phyloP scores from a whole-genome alignment of 108 stramenopile species.

The Skeletonema costatum region DNA sequence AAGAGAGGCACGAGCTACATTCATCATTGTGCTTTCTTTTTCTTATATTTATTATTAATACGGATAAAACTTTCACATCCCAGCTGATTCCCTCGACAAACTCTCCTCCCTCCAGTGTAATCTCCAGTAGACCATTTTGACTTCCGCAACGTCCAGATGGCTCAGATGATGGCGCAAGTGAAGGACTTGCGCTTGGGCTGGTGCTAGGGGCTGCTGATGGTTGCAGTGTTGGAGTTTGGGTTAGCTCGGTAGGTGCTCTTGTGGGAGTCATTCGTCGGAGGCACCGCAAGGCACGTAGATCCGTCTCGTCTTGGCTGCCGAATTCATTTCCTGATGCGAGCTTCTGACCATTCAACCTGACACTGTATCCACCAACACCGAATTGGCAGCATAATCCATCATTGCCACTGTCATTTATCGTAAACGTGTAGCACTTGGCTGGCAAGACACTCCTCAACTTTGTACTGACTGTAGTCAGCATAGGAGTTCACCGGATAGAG shows the following conservation, averaged over 20 bases:
- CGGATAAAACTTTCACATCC: conserved; percentile 26
- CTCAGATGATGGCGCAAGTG: neutral
- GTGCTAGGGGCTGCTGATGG: conserved; percentile 6
- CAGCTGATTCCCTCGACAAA: conserved; percentile 22
- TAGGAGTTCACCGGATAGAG: conserved; percentile 20
- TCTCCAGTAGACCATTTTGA: conserved; percentile 13
- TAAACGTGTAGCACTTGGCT: conserved; percentile 34
- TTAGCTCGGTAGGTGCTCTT: conserved; percentile 20
- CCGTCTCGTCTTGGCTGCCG: conserved; percentile 26
- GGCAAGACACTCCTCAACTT: conserved; percentile 22
- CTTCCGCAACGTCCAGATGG: conserved; percentile 7
- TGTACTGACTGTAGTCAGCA: conserved; percentile 25
- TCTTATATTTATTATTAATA: too few species aligned
- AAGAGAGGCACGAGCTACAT: too few species aligned
- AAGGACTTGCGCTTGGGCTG: conserved; percentile 6
- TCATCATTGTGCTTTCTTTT: too few species aligned
- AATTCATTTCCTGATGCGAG: conserved; percentile 29
- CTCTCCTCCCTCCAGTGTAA: conserved; percentile 29
- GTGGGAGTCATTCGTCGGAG: conserved; percentile 18
- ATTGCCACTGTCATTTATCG: conserved; percentile 25
- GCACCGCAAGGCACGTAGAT: conserved; percentile 18
- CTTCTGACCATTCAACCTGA: conserved; percentile 37
- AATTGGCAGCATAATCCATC: conserved; percentile 41
- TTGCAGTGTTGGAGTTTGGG: neutral
- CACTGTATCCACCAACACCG: conserved; percentile 32